Conservation (phyloP, 73 alveolate genomes). For the Paraurostyla sp. region DNA sequence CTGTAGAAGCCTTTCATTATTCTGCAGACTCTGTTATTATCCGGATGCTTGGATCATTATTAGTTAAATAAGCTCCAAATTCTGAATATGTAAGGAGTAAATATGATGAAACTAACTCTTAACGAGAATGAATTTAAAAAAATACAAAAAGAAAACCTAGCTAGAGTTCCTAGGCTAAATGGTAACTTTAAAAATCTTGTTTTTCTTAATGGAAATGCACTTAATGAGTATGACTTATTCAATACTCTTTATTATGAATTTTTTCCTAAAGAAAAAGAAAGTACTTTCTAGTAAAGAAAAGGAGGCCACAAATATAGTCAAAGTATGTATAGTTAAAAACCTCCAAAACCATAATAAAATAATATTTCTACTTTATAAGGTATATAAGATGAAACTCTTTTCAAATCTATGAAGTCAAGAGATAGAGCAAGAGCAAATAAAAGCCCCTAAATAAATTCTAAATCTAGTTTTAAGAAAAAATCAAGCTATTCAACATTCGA, state of each 20-base stretch:
- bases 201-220: neutral
- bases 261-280: slow-evolving; percentile 4
- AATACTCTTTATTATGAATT: slow-evolving; percentile 33
- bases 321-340: neutral
- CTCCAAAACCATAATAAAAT: neutral
- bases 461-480: too few species aligned
- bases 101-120: neutral
- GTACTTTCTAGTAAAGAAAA: too few species aligned
- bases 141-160: neutral
- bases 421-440: too few species aligned
- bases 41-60: slow-evolving; percentile 14
- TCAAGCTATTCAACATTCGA: slow-evolving; percentile 39
- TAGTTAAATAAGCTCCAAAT: neutral
- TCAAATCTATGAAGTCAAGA: too few species aligned
- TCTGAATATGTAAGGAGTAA: neutral
- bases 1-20: slow-evolving; percentile 1
- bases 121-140: neutral
- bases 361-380: neutral
- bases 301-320: neutral
- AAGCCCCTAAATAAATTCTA: too few species aligned
- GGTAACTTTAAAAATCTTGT: neutral
- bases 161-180: neutral
- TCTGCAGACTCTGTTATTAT: neutral
- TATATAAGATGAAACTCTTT: neutral
- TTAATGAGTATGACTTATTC: slow-evolving; percentile 28